Evolutionary conservation across 331 rosid species (phyloP).

Genomic region (Spiraea crenata): DNA sequence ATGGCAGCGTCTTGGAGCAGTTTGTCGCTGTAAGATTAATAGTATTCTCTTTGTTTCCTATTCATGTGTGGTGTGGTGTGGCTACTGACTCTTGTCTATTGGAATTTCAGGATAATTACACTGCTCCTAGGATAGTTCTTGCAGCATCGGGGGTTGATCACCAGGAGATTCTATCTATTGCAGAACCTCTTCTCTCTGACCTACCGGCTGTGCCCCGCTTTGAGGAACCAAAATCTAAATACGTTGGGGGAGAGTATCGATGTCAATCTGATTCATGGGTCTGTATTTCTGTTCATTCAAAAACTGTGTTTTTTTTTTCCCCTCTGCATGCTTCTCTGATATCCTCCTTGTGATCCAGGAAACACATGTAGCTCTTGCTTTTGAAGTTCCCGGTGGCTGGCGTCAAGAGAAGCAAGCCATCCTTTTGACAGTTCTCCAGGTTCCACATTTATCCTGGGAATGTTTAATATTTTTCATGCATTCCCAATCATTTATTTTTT

Average conservation of each 20-base stretch:
- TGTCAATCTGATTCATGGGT: conserved; percentile 79
- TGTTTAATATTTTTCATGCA: conserved; percentile 6
- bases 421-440: conserved; percentile 90
- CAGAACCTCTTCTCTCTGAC: conserved; percentile 89
- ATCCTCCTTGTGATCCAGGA: conserved; percentile 38
- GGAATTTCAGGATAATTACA: conserved; percentile 79
- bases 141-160: conserved; percentile 94
- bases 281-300: conserved; percentile 27
- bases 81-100: conserved; percentile 24
- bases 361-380: conserved; percentile 87
- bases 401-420: conserved; percentile 73
- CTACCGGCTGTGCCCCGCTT: conserved; percentile 49
- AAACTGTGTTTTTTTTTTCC: conserved; percentile 6
- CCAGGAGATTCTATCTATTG: conserved; percentile 73
- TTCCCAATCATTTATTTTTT: not conserved
- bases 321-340: conserved; percentile 25
- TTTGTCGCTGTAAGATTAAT: conserved; percentile 65
- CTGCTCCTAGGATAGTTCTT: conserved; percentile 92
- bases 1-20: conserved; percentile 57
- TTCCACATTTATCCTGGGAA: conserved; percentile 24
- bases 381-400: conserved; percentile 95
- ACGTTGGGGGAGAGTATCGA: conserved; percentile 94
- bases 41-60: not conserved
- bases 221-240: conserved; percentile 66
- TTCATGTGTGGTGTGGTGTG: not conserved